Base-by-base conservation (phyloP, 768 basidiomycete genomes). In the Boletus edulis region DNA sequence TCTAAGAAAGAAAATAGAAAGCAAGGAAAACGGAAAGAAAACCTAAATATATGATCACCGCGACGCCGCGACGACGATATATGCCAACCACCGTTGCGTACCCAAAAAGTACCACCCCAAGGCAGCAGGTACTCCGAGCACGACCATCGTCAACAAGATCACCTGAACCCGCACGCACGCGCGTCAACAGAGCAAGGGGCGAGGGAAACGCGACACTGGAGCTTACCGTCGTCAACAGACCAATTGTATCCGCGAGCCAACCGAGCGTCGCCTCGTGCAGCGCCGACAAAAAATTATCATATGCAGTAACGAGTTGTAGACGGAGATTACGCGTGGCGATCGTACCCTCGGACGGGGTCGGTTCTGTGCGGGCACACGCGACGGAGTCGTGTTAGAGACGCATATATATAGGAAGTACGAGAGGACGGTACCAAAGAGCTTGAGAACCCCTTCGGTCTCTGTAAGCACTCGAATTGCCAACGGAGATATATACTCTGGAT, bases 201-300 rank as follows among this genome's bases (percentile, higher is more conserved):
- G n/a, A 18, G 24, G 4, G 5, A 29, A 15, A 37, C 5, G 7
- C 14, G n/a, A 9, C n/a, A n/a, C 17, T 14, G 15, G 14, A 4
- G 34, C 52, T 42, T 4, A 24, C 57, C 49, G 66, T 68, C 6
- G 10, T 41, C 38, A 60, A 6, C 15, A 66, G 24, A 3, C 65
- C 65, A 5, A 68, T 60, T 17, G 51, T 55, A n/a, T 67, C 65
- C 29, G 42, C 56, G 4, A 67, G 51, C 13, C 69, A 45, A 40
- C 69, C 64, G 5, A 68, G 56, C n/a, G 64, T 71, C 20, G 59
- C 69, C 0, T 65, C 68, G 32, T 65, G 56, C 1, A 67, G 3
- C 4, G 20, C 27, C 14, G 17, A 10, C 41, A 53, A 52, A 5
- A 56, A 38, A 2, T 70, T 56, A 8, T 67, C 59, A 31, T 42